Percentiles rank a stretch among this genome's conserved stretches.
These are phyloP conservation scores for Termitomyces sp. DNA, from an alignment of 768 basidiomycete species.

Conservation along the genomic window DNA sequence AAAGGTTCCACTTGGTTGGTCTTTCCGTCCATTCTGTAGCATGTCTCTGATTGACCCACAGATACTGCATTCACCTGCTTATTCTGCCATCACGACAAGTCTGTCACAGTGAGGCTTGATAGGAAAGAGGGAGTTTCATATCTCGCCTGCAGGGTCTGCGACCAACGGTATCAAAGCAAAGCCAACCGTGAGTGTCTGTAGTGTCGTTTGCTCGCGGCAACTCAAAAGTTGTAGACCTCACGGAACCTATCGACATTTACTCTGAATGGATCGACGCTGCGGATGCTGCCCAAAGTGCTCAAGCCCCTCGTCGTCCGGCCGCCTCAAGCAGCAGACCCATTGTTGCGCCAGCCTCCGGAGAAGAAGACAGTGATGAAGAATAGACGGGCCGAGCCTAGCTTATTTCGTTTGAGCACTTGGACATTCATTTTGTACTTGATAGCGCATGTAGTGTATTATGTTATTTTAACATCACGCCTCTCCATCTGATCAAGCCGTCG, in stretches of 20 bases:
- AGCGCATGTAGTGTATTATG: slow-evolving; percentile 9
- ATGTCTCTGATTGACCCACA: slow-evolving; percentile 21
- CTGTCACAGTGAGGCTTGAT: slow-evolving; percentile 80
- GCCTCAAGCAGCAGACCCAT: slow-evolving; percentile 56
- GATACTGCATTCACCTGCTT: slow-evolving; percentile 83
- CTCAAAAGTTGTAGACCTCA: slow-evolving; percentile 51
- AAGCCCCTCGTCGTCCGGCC: slow-evolving; percentile 43
- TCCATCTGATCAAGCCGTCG: neutral
- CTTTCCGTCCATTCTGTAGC: neutral
- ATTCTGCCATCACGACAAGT: slow-evolving; percentile 88
- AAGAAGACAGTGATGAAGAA: slow-evolving; percentile 50
- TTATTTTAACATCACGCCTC: slow-evolving; percentile 1
- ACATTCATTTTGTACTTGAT: slow-evolving; percentile 12
- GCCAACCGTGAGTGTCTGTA: slow-evolving; percentile 58
- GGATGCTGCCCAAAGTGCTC: slow-evolving; percentile 69
- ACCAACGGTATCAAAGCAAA: slow-evolving; percentile 84
- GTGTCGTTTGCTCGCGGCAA: slow-evolving; percentile 1
- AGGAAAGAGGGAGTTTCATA: slow-evolving; percentile 81
- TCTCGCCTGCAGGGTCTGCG: slow-evolving; percentile 78
- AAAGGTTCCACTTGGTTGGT: slow-evolving; percentile 69
- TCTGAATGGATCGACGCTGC: slow-evolving; percentile 91
- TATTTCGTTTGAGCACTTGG: slow-evolving; percentile 5
- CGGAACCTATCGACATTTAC: slow-evolving; percentile 85
- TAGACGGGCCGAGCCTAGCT: slow-evolving; percentile 15
- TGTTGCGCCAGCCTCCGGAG: slow-evolving; percentile 34